Conservation (phyloP, 106 monocot species). For the Dactylorhiza incarnata region DNA sequence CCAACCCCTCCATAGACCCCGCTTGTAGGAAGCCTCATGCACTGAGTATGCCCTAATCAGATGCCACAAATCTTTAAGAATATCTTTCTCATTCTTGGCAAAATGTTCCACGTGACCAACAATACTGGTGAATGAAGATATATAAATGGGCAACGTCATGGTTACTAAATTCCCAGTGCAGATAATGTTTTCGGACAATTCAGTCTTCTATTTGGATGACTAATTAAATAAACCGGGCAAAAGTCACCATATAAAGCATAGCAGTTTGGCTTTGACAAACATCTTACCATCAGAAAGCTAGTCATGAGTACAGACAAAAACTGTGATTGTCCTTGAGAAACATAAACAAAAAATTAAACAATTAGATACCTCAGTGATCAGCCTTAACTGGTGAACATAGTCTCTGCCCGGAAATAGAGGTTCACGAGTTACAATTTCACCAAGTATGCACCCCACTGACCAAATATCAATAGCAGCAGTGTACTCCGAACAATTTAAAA, state of each 20-base stretch:
- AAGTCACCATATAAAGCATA: not conserved
- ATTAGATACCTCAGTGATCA: slow-evolving; percentile 24
- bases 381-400: slow-evolving; percentile 24
- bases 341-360: not conserved
- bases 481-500: slow-evolving; percentile 28
- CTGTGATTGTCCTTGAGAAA: not conserved
- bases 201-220: not conserved
- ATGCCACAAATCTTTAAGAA: not conserved
- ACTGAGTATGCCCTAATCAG: not conserved
- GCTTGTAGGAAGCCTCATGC: too few species aligned
- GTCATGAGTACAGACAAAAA: not conserved
- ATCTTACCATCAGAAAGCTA: not conserved
- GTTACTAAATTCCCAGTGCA: not conserved
- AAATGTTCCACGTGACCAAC: not conserved
- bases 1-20: too few species aligned
- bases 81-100: not conserved
- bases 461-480: slow-evolving; percentile 31
- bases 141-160: not conserved
- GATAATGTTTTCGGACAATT: not conserved
- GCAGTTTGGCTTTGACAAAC: not conserved
- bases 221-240: not conserved
- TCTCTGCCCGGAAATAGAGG: slow-evolving; percentile 26
- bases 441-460: slow-evolving; percentile 33
- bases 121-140: not conserved
- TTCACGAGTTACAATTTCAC: slow-evolving; percentile 20